Conservation (phyloP, 2,329 filamentous ascomycete species). For the Trichophyton mentagrophytes region DNA sequence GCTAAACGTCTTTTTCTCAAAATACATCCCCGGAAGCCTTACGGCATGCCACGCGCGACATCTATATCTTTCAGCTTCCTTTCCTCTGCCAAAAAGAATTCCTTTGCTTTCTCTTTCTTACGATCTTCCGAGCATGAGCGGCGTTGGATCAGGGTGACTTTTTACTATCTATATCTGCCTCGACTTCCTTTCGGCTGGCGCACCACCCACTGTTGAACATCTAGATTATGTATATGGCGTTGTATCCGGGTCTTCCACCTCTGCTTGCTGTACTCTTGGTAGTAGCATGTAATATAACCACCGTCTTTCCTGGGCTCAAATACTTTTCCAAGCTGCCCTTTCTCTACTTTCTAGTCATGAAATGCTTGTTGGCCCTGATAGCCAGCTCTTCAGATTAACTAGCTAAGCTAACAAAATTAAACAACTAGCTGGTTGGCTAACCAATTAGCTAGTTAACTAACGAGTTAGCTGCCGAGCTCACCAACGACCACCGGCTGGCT, state of each 20-base stretch:
- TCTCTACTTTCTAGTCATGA: neutral
- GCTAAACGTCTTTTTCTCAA: neutral
- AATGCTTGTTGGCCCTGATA: neutral
- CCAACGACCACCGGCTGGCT: too few relatives aligned
- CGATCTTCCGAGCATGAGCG: neutral
- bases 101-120: neutral
- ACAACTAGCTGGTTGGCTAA: neutral
- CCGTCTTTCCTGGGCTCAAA: neutral
- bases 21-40: neutral
- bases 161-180: neutral
- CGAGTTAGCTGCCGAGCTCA: too few relatives aligned
- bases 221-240: neutral
- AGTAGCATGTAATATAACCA: neutral
- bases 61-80: neutral
- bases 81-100: neutral
- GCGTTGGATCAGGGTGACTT: conserved; percentile 1
- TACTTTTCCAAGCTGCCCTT: neutral
- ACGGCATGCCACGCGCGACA: neutral
- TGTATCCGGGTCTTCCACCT: neutral
- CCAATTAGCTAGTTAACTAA: neutral
- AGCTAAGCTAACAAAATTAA: too few relatives aligned
- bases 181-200: neutral
- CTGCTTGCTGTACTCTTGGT: neutral
- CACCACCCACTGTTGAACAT: neutral
- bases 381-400: too few relatives aligned